A percentile compares a stretch with the other conserved stretches of the same genome.
Evolutionary conservation across 768 basidiomycete species (phyloP).

Genomic region (Leccinum rimulosum): DNA sequence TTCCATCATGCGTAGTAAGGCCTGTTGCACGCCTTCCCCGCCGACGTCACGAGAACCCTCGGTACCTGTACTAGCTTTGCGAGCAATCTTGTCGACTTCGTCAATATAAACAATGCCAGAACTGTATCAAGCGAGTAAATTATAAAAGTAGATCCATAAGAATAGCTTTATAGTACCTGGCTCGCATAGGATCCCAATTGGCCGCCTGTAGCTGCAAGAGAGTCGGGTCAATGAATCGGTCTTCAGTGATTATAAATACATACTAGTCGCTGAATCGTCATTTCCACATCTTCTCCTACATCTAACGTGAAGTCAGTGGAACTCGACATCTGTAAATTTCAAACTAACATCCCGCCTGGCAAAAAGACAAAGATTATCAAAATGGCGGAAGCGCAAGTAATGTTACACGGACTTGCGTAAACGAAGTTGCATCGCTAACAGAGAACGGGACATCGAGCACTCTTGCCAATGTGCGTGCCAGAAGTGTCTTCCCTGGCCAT

Average conservation of each 20-base stretch:
- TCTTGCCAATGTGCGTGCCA: slow-evolving; percentile 88
- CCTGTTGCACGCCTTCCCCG: slow-evolving; percentile 95
- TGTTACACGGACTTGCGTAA: slow-evolving; percentile 68
- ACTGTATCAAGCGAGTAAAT: slow-evolving; percentile 38
- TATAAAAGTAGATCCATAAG: not conserved
- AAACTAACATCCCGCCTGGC: slow-evolving; percentile 68
- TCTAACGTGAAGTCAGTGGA: slow-evolving; percentile 43
- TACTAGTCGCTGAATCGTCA: slow-evolving; percentile 82
- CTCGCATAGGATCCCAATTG: slow-evolving; percentile 82
- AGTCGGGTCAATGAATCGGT: not conserved
- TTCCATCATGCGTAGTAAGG: slow-evolving; percentile 91
- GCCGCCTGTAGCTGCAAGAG: slow-evolving; percentile 75
- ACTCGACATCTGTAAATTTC: not conserved
- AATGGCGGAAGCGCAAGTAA: not conserved
- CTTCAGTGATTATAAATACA: slow-evolving; percentile 16
- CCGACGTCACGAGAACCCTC: slow-evolving; percentile 86
- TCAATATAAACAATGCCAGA: slow-evolving; percentile 96
- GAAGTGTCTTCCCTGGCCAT: slow-evolving; percentile 74
- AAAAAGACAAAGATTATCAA: slow-evolving; percentile 5
- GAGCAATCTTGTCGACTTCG: slow-evolving; percentile 91
- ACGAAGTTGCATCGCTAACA: slow-evolving; percentile 88
- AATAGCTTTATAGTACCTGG: slow-evolving; percentile 52
- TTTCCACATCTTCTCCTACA: slow-evolving; percentile 96
- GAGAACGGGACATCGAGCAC: slow-evolving; percentile 95
- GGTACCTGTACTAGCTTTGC: slow-evolving; percentile 51